These are phyloP conservation scores for Apodospora peruviana DNA, from an alignment of 495 filamentous ascomycete genomes.

Conservation along the genomic window DNA sequence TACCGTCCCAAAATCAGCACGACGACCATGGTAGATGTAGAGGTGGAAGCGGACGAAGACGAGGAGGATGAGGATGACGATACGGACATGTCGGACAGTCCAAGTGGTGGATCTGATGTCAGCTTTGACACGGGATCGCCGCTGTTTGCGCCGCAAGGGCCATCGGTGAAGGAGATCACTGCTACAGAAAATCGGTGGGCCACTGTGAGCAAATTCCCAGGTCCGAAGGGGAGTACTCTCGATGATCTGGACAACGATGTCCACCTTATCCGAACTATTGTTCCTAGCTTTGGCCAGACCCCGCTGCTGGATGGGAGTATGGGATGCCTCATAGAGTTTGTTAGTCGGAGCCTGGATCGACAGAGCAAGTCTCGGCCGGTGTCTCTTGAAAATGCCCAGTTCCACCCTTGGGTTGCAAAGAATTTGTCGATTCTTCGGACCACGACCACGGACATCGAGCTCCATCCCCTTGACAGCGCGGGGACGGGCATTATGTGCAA, in stretches of 20 bases:
- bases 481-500: slow-evolving; percentile 34
- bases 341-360: not conserved
- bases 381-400: not conserved
- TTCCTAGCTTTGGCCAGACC: slow-evolving; percentile 21
- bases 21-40: not conserved
- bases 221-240: not conserved
- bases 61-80: slow-evolving; percentile 20
- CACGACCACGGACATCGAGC: slow-evolving; percentile 52
- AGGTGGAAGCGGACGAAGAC: not conserved
- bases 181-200: slow-evolving; percentile 4
- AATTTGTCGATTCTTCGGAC: slow-evolving; percentile 49
- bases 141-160: not conserved
- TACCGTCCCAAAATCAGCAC: not conserved
- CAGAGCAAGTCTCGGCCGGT: slow-evolving; percentile 1
- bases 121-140: not conserved
- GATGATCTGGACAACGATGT: slow-evolving; percentile 10
- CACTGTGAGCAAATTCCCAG: not conserved
- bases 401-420: slow-evolving; percentile 10
- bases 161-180: no score
- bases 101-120: slow-evolving; percentile 1
- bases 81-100: slow-evolving; percentile 17
- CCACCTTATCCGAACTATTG: slow-evolving; percentile 15
- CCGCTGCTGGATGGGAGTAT: not conserved
- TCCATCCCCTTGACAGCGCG: slow-evolving; percentile 42
- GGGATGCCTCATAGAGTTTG: not conserved